Evolutionary conservation across 441 rosid species (phyloP), one percentile per base, ranked within the genome.

Genomic region (Breynia disticha): DNA sequence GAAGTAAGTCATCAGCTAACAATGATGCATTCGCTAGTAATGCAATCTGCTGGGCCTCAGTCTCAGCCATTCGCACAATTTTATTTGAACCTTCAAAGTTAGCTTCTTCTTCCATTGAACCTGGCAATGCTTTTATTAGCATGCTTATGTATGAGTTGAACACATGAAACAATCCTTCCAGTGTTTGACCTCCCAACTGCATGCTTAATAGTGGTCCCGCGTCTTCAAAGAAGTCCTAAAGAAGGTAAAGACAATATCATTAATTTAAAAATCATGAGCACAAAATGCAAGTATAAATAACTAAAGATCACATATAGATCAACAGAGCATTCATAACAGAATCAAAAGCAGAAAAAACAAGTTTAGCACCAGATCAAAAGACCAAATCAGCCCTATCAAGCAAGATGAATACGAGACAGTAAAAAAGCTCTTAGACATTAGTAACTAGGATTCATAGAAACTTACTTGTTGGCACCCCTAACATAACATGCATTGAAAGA

Each of bases 191-290:
- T 64, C 97, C 97, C 77, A 94, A 66, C 70, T 94, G 96, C 99
- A 94, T 94, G 59, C 97, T 87, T 64, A 90, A 72, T 46, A 94
- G 84, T 16, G 97, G 97, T 50, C 95, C 97, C 20, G 87, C 97
- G 50, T 94, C 99, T 81, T 94, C 97, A 68, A 87, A 87, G 77
- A 94, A 94, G 55, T 94, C 97, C 99, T 94, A 68, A 50, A 68
- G 60, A 52, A 52, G 60, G 42, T 54, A 54, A 43, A 35, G 45
- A 57, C 54, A 56, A 52, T 28, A 28, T 7, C 52, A 57, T 41
- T 47, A 54, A 18, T 19, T 13, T 32, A 20, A 51, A 35, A 56
- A 10, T 28, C 35, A 28, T 28, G 35, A 28, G 8, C 35, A 28
- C 35, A 28, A 28, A 28, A 2, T 28, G 5, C 7, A 4, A 28